phyloP scores from a whole-genome alignment of 306 rosid species.

The Chamaecrista fasciculata region DNA sequence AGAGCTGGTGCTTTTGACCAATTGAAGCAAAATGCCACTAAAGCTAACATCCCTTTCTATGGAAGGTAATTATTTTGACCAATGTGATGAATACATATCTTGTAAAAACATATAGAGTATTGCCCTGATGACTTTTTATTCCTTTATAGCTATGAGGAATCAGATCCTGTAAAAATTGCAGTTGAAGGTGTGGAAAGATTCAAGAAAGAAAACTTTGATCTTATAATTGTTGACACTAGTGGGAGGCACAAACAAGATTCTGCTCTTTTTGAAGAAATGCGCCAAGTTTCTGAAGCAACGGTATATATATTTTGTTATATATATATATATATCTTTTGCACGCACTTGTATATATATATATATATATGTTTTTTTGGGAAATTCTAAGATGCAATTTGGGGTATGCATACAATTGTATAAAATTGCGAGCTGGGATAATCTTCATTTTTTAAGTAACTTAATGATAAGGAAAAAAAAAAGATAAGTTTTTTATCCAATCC shows the following conservation, averaged over 20 bases:
- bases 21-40: slow-evolving; percentile 86
- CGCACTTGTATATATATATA: too few relatives aligned
- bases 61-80: slow-evolving; percentile 69
- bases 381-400: too few relatives aligned
- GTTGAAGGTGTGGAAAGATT: slow-evolving; percentile 83
- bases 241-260: slow-evolving; percentile 90
- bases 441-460: too few relatives aligned
- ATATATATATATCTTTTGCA: too few relatives aligned
- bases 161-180: slow-evolving; percentile 80
- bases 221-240: slow-evolving; percentile 83
- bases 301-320: slow-evolving; percentile 43
- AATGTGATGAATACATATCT: slow-evolving; percentile 2
- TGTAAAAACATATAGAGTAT: slow-evolving; percentile 9
- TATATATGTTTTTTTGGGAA: too few relatives aligned
- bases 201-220: slow-evolving; percentile 78
- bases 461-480: too few relatives aligned
- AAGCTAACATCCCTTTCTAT: slow-evolving; percentile 90
- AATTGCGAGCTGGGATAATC: too few relatives aligned
- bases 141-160: slow-evolving; percentile 63
- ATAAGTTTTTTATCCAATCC: too few relatives aligned
- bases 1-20: slow-evolving; percentile 99
- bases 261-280: slow-evolving; percentile 93
- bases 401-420: too few relatives aligned
- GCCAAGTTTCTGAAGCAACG: slow-evolving; percentile 90
- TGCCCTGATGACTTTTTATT: too few relatives aligned